Conservation (phyloP, 768 basidiomycete genomes). For the Peribolospora kevripleyi region DNA sequence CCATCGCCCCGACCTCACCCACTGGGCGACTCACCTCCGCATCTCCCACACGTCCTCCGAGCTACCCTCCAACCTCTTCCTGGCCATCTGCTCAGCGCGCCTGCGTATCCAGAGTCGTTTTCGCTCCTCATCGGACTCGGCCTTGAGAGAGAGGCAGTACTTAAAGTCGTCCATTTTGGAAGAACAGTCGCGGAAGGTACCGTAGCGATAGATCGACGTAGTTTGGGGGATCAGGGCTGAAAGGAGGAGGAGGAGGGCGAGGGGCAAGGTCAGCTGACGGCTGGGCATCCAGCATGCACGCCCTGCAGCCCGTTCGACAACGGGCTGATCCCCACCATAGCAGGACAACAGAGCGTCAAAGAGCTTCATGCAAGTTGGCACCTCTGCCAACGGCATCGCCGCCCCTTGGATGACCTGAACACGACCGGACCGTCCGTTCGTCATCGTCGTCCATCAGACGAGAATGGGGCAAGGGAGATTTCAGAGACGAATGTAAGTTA, state of each 20-base stretch:
- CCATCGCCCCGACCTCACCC: neutral
- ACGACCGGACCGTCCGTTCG: no score
- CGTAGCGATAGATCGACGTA: constrained; percentile 66
- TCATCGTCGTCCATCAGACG: no score
- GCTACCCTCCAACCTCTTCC: constrained; percentile 43
- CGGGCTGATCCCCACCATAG: no score
- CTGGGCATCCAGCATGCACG: no score
- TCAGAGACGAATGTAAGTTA: no score
- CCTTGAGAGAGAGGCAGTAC: constrained; percentile 68
- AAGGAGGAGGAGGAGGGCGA: neutral
- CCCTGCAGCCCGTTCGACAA: no score
- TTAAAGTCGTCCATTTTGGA: constrained; percentile 78
- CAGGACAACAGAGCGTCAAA: no score
- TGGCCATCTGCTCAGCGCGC: constrained; percentile 87
- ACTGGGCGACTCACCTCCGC: constrained; percentile 34
- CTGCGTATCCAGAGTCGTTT: constrained; percentile 62
- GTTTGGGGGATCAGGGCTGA: constrained; percentile 56
- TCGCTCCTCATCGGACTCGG: constrained; percentile 47
- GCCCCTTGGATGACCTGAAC: no score
- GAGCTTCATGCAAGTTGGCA: no score
- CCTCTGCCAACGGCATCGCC: no score
- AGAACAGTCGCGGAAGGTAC: constrained; percentile 42
- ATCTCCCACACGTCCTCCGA: constrained; percentile 91
- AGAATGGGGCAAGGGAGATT: no score
- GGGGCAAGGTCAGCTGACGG: no score